Base-by-base conservation (phyloP, 495 filamentous ascomycete species). In the Penicillium coprophilum region DNA sequence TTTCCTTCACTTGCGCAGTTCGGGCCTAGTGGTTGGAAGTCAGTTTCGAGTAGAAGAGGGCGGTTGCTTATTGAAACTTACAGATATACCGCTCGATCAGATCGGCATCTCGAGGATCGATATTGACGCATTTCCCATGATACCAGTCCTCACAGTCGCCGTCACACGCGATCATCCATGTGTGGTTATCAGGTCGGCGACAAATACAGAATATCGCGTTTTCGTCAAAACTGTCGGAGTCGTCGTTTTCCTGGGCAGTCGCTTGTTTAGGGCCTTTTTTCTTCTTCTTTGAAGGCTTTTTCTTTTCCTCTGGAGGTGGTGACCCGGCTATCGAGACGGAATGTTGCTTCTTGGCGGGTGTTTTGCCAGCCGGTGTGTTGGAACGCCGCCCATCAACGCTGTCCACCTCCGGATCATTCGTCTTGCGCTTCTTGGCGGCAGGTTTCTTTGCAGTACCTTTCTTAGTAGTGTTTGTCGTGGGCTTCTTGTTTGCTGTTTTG, bases 121-220 rank as follows among this genome's bases (percentile, higher is more conserved):
- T 82, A 56, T 82, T 75, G 39, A 90, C 82, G 59, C 87, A 90
- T 44, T 80, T 80, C 24, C 85, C 84, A 64, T 90, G 87, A 57
- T 82, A 90, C 87, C 87, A 90, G 64, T 89, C 87, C 27, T 89
- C 83, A 57, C 87, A 90, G 6, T 75, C 81, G 13, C 85, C 85
- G 62, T 90, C 86, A 58, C 87, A 90, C 5, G 72, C 84, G 60
- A 90, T 87, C 87, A 90, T 90, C 82, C 85, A 87, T 11, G 80
- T 85, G 60, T 88, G 86, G 58, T 88, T 86, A 61, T 90, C 87
- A 15, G 84, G 84, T 55, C 79, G 80, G 45, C 86, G 81, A 58
- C 87, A 90, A 51, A 89, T 85, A 70, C 87, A 90, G 66, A 85
- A 90, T 13, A 86, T 31, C 36, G 77, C 75, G 32, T 76, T 75